Evolutionary conservation across 2,329 filamentous ascomycete genomes (phyloP).

Genomic region (Aspergillus ustus): DNA sequence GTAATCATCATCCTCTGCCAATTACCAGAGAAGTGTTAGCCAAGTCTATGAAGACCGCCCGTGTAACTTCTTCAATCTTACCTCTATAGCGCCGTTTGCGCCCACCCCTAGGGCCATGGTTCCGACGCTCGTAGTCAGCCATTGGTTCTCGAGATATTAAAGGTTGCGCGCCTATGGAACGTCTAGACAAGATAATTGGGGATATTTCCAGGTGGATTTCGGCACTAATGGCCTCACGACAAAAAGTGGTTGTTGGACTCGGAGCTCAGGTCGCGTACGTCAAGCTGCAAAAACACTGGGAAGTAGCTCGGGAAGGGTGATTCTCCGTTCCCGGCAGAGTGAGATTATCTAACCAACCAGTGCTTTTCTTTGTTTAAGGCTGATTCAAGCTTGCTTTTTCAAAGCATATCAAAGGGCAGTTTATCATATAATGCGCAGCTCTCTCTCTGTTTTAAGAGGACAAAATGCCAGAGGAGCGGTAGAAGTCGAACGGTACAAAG

Average conservation of each 20-base stretch:
- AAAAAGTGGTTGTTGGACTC: slow-evolving; percentile 12
- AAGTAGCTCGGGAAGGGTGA: slow-evolving; percentile 18
- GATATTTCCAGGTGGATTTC: not conserved
- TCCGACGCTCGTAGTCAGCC: slow-evolving; percentile 62
- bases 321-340: slow-evolving; percentile 25
- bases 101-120: slow-evolving; percentile 55
- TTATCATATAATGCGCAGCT: too few relatives aligned
- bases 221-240: slow-evolving; percentile 7
- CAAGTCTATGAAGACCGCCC: not conserved
- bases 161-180: not conserved
- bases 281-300: slow-evolving; percentile 24
- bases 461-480: too few relatives aligned
- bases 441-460: too few relatives aligned
- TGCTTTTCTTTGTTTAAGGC: too few relatives aligned
- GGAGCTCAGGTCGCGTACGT: slow-evolving; percentile 17
- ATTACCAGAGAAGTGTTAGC: slow-evolving; percentile 7
- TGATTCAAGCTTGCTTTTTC: too few relatives aligned
- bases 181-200: not conserved
- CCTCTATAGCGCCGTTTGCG: slow-evolving; percentile 83
- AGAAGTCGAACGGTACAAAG: not conserved
- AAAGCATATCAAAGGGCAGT: too few relatives aligned
- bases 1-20: slow-evolving; percentile 74
- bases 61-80: slow-evolving; percentile 37
- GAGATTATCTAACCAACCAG: slow-evolving; percentile 23
- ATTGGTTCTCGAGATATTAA: slow-evolving; percentile 36